A percentile compares a stretch with the other conserved stretches of the same genome.
Evolutionary conservation across 1,284 basidiomycete species (phyloP).

Genomic region (Malassezia slooffiae): DNA sequence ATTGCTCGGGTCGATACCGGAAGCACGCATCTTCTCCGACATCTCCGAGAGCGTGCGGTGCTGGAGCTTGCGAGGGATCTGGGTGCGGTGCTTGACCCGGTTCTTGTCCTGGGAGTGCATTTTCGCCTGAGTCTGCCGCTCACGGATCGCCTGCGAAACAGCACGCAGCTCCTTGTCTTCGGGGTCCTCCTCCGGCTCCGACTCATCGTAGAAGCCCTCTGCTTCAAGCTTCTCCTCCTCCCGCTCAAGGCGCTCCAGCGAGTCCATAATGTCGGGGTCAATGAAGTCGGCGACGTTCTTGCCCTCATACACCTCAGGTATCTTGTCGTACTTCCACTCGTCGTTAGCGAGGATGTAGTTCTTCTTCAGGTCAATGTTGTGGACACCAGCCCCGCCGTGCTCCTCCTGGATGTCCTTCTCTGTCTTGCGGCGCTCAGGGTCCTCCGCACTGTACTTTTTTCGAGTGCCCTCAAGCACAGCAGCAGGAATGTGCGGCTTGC

Average conservation of each 20-base stretch:
- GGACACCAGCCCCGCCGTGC: conserved; percentile 44
- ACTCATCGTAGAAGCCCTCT: conserved; percentile 87
- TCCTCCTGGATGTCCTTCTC: conserved; percentile 44
- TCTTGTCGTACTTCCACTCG: conserved; percentile 89
- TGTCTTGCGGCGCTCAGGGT: conserved; percentile 34
- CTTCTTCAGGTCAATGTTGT: conserved; percentile 52
- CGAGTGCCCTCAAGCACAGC: conserved; percentile 24
- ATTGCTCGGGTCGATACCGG: conserved; percentile 76
- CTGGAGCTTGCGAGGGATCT: conserved; percentile 63
- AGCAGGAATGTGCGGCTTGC: conserved; percentile 36
- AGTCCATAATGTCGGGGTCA: conserved; percentile 94
- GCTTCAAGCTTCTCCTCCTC: conserved; percentile 88
- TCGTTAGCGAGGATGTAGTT: conserved; percentile 79
- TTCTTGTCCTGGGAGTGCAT: conserved; percentile 73
- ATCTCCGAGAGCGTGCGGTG: conserved; percentile 79
- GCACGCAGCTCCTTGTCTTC: conserved; percentile 75
- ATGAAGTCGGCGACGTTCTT: conserved; percentile 99
- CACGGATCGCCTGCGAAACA: conserved; percentile 57
- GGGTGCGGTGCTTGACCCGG: conserved; percentile 74
- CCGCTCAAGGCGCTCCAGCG: conserved; percentile 88
- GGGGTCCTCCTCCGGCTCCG: conserved; percentile 67
- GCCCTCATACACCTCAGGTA: conserved; percentile 93
- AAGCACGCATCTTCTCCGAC: conserved; percentile 65
- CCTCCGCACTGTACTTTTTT: conserved; percentile 38
- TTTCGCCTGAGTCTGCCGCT: conserved; percentile 59